Evolutionary conservation across 352 stramenopile species (phyloP).

Genomic region (Pythium aquatile): DNA sequence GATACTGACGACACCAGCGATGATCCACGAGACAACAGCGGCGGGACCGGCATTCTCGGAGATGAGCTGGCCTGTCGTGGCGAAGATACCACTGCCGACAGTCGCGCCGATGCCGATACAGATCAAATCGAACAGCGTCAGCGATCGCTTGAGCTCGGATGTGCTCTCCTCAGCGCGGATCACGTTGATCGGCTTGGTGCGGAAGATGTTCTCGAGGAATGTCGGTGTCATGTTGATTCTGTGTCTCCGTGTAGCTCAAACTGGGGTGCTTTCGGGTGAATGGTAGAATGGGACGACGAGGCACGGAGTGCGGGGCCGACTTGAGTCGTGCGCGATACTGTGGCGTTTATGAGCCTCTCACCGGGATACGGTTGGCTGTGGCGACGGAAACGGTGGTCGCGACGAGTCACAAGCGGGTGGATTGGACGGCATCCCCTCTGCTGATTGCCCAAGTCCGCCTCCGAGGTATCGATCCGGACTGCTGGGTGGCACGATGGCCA

Average conservation of each 20-base stretch:
- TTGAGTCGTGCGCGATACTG: neutral
- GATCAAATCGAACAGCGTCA: constrained; percentile 87
- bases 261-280: neutral
- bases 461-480: neutral
- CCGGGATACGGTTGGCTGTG: neutral
- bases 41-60: constrained; percentile 67
- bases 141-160: constrained; percentile 56
- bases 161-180: constrained; percentile 69
- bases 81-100: constrained; percentile 90
- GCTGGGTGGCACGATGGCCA: neutral
- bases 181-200: constrained; percentile 67
- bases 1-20: constrained; percentile 77
- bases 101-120: constrained; percentile 89
- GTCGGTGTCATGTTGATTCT: constrained; percentile 22
- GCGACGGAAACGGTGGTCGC: neutral
- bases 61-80: constrained; percentile 72
- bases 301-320: neutral
- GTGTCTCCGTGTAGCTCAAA: no score
- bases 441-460: neutral
- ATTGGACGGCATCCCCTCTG: neutral
- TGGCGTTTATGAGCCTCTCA: no score
- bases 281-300: neutral
- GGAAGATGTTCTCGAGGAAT: constrained; percentile 50
- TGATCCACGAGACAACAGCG: constrained; percentile 73
- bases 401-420: neutral